Conservation (phyloP, 2,329 filamentous ascomycete species). For the Raffaelea albimanens region DNA sequence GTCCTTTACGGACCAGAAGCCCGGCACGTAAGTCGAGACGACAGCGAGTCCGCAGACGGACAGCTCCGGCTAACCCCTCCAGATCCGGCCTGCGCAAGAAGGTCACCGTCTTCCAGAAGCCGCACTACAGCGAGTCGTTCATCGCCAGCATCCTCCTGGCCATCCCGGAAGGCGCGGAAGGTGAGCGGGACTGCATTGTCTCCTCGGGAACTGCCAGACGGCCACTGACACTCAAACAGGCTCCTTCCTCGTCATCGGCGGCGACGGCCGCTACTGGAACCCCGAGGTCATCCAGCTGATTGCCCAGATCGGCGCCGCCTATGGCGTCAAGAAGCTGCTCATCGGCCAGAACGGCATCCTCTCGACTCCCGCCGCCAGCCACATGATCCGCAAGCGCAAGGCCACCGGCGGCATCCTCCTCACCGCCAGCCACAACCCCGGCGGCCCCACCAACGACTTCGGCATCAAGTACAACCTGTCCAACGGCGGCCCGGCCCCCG, state of each 20-base stretch:
- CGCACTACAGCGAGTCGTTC: slow-evolving; percentile 94
- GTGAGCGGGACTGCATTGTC: slow-evolving; percentile 26
- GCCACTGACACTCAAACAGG: too few species aligned
- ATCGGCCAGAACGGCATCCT: slow-evolving; percentile 95
- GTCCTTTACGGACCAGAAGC: slow-evolving; percentile 93
- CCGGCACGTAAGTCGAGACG: slow-evolving; percentile 76
- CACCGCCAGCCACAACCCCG: slow-evolving; percentile 96
- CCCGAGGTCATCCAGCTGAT: slow-evolving; percentile 94
- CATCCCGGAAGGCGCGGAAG: slow-evolving; percentile 87
- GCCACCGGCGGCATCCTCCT: slow-evolving; percentile 94
- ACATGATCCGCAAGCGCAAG: slow-evolving; percentile 88
- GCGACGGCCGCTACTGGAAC: slow-evolving; percentile 96
- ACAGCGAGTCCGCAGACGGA: too few species aligned
- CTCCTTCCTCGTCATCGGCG: slow-evolving; percentile 89
- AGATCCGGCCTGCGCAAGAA: slow-evolving; percentile 98
- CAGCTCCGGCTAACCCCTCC: slow-evolving; percentile 2
- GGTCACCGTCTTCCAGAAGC: slow-evolving; percentile 93
- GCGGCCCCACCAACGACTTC: slow-evolving; percentile 89
- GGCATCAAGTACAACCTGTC: slow-evolving; percentile 99
- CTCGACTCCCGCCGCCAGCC: slow-evolving; percentile 90
- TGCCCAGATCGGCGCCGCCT: slow-evolving; percentile 91
- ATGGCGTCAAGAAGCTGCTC: slow-evolving; percentile 97
- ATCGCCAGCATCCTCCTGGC: slow-evolving; percentile 89
- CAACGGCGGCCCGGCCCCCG: slow-evolving; percentile 91
- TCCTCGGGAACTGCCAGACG: background rate